Percentiles rank a stretch among this genome's conserved stretches.
These are phyloP conservation scores for Avena sativa DNA, from an alignment of 176 grass and related monocot genomes.

Conservation along the genomic window DNA sequence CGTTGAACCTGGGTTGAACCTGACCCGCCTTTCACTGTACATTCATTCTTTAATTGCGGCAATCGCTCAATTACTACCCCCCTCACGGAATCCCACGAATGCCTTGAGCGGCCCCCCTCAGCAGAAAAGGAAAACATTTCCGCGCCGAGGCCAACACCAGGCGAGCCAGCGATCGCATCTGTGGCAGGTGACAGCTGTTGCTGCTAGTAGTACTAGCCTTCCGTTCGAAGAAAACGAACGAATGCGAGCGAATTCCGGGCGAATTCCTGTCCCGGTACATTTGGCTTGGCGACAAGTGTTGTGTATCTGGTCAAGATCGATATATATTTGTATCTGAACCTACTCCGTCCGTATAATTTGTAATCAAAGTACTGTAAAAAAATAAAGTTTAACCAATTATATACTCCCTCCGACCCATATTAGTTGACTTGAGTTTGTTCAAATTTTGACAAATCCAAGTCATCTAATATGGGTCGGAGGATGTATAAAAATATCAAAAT, in stretches of 20 bases:
- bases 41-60: slow-evolving; percentile 59
- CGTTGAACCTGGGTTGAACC: slow-evolving; percentile 59
- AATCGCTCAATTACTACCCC: background rate
- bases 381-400: no score
- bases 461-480: no score
- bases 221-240: background rate
- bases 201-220: background rate
- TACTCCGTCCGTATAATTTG: no score
- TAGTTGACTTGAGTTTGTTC: no score
- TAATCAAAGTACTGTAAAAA: no score
- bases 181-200: slow-evolving; percentile 2
- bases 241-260: background rate
- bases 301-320: background rate
- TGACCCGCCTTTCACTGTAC: slow-evolving; percentile 55
- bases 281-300: background rate
- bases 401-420: no score
- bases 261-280: background rate
- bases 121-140: background rate
- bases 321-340: no score
- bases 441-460: no score
- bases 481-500: no score
- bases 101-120: background rate
- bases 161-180: background rate
- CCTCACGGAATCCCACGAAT: slow-evolving; percentile 26
- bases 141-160: background rate